Evolutionary conservation across 257 asterid species (phyloP).

Genomic region (Solanum chaucha): DNA sequence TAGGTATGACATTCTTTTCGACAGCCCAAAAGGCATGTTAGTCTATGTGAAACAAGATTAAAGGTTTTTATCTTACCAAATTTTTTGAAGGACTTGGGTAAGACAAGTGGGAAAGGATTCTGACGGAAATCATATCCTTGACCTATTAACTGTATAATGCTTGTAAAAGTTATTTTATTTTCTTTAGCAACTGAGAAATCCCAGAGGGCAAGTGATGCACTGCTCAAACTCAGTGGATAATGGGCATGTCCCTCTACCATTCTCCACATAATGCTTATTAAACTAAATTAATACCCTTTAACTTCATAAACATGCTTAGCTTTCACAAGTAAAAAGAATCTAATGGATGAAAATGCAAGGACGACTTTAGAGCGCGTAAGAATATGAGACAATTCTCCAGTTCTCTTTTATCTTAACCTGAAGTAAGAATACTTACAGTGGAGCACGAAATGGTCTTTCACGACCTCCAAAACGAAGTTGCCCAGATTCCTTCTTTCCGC

Average conservation of each 20-base stretch:
- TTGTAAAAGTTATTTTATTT: neutral
- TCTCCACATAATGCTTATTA: neutral
- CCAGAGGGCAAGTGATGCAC: neutral
- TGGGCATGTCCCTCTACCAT: neutral
- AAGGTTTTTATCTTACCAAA: neutral
- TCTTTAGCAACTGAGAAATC: neutral
- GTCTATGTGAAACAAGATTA: neutral
- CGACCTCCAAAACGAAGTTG: slow-evolving; percentile 98
- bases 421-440: neutral
- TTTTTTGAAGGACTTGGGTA: neutral
- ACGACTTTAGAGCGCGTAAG: slow-evolving; percentile 53
- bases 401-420: neutral
- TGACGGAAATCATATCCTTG: neutral
- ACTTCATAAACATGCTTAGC: neutral
- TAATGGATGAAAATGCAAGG: neutral
- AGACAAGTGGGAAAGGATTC: neutral
- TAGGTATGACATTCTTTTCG: neutral
- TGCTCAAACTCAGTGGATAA: neutral
- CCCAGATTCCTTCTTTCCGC: slow-evolving; percentile 97
- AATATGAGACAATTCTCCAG: neutral
- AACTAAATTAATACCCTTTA: neutral
- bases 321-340: neutral
- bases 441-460: slow-evolving; percentile 41
- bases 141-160: neutral
- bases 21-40: neutral